Evolutionary conservation across 2,329 filamentous ascomycete genomes (phyloP).

Genomic region (Aspergillus versicolor): DNA sequence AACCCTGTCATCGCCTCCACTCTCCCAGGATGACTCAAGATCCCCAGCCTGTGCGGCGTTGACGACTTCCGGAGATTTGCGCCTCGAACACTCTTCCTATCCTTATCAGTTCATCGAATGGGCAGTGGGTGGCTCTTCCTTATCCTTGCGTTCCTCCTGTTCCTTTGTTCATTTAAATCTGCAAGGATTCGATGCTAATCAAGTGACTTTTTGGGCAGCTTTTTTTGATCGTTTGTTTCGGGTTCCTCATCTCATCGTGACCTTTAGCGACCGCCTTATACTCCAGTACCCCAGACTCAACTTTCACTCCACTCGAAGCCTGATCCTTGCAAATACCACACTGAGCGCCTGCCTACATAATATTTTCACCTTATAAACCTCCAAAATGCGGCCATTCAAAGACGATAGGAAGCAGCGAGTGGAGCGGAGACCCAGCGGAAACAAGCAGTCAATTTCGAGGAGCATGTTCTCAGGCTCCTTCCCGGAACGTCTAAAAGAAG

Average conservation of each 20-base stretch:
- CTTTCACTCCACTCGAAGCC: neutral
- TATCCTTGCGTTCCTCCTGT: conserved; percentile 1
- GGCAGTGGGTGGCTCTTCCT: conserved; percentile 7
- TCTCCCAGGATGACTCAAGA: conserved; percentile 13
- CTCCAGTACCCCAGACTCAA: conserved; percentile 3
- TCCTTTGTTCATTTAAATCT: neutral
- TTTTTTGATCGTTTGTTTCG: conserved; percentile 1
- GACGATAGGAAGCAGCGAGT: conserved; percentile 45
- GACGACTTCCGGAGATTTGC: conserved; percentile 5
- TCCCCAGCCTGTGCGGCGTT: conserved; percentile 7
- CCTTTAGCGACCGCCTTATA: conserved; percentile 13
- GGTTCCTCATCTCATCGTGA: conserved; percentile 11
- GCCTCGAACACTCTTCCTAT: neutral
- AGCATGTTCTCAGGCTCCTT: conserved; percentile 52
- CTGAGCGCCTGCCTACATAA: neutral
- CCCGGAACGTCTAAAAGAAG: conserved; percentile 58
- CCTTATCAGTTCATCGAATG: conserved; percentile 15
- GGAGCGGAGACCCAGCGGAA: conserved; percentile 42
- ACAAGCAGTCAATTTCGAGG: conserved; percentile 43
- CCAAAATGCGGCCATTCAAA: conserved; percentile 34
- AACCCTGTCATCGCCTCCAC: conserved; percentile 2
- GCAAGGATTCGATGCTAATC: conserved; percentile 6
- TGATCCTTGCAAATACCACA: neutral
- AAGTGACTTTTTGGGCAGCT: conserved; percentile 11
- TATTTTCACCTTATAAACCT: conserved; percentile 1